Evolutionary conservation across 2,329 filamentous ascomycete species (phyloP), one percentile per base, ranked within the genome.

Genomic region (Pochonia chlamydosporia): DNA sequence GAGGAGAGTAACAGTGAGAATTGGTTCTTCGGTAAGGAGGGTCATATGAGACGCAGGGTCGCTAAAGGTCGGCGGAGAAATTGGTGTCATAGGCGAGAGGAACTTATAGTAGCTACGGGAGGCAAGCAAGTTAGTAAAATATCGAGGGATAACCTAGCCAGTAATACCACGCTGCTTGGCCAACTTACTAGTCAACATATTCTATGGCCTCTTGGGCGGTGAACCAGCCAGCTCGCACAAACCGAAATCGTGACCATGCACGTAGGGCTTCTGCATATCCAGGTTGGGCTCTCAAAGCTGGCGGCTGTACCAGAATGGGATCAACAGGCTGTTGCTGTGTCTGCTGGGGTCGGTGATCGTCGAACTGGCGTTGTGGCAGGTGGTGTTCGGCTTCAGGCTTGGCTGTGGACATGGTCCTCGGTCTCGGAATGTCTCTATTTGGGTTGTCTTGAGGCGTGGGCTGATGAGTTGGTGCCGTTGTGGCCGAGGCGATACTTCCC

Each of bases 141-240:
- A n/a, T n/a, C 37, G 5, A 11, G 20, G 4, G 35, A 13, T 20
- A 23, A 20, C 11, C 4, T 3, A 39, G 18, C 5, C 13, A 13
- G 35, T 21, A 21, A 24, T 23, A 6, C 13, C 11, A 18, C 35
- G 8, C 11, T 4, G n/a, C 3, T 3, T 13, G 35, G 20, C 16
- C 11, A 20, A 69, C 81, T 59, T 76, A 88, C 84, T 97, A 97
- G 63, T 91, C 85, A 53, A 99, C 88, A 61, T 97, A 97, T 37
- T 85, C 84, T 64, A 97, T 91, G 20, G 89, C 92, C 67, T 99
- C 93, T 54, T 87, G 83, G 1, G 92, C 87, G 0, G 90, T 95
- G 64, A 99, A 93, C 92, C 92, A 97, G 9, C 93, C 93, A 8
- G 90, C 90, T 46, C 90, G 84, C n/a, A 97, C 92, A 62, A 97